phyloP scores from a whole-genome alignment of 1,284 basidiomycete species.

The Phaffia rhodozyma region DNA sequence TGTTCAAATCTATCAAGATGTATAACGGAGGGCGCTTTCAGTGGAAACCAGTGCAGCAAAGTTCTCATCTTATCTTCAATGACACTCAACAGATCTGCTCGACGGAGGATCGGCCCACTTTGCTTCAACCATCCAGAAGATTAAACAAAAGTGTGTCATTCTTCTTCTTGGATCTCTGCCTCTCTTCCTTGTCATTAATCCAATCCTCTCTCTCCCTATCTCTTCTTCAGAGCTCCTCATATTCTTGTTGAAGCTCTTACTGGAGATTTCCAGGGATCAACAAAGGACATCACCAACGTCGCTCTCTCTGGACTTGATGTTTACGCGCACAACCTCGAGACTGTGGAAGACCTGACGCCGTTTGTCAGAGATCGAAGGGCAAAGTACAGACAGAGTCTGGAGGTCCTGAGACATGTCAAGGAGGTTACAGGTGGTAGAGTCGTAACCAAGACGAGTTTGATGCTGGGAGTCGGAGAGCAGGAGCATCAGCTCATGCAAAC shows the following conservation, averaged over 20 bases:
- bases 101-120: slow-evolving; percentile 93
- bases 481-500: slow-evolving; percentile 74
- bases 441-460: slow-evolving; percentile 96
- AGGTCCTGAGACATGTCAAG: slow-evolving; percentile 75
- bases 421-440: slow-evolving; percentile 57
- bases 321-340: slow-evolving; percentile 97
- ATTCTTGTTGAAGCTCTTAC: slow-evolving; percentile 96
- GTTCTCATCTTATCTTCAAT: neutral
- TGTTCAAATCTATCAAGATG: too few relatives aligned
- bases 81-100: slow-evolving; percentile 52
- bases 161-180: neutral
- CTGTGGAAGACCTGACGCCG: slow-evolving; percentile 83
- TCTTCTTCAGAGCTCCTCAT: slow-evolving; percentile 58
- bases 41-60: neutral
- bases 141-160: slow-evolving; percentile 71
- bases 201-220: neutral
- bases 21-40: neutral
- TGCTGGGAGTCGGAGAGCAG: slow-evolving; percentile 93
- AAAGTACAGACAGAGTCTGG: slow-evolving; percentile 77
- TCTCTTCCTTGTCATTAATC: neutral
- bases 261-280: slow-evolving; percentile 78
- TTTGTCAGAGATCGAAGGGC: slow-evolving; percentile 91
- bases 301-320: slow-evolving; percentile 91
- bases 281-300: slow-evolving; percentile 64
- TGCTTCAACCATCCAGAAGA: slow-evolving; percentile 84